Evolutionary conservation across 148 eudicot genomes (phyloP).

Genomic region (Heliamphora exappendiculata): DNA sequence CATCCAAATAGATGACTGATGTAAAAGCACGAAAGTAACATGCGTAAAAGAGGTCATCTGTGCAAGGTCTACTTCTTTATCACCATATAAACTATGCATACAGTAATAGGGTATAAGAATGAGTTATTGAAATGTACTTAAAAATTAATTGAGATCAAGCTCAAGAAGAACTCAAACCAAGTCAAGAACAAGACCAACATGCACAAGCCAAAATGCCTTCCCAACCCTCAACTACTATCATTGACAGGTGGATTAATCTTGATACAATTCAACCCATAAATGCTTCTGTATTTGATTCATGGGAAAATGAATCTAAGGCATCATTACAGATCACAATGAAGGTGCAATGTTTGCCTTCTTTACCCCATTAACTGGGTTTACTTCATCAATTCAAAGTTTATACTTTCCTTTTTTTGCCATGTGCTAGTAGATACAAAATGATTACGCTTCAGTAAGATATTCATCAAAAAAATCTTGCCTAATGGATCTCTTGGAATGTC

Average conservation of each 20-base stretch:
- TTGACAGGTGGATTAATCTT: neutral
- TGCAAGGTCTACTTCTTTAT: neutral
- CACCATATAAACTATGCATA: neutral
- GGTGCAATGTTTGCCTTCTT: neutral
- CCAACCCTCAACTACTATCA: neutral
- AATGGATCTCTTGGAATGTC: neutral
- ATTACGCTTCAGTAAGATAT: neutral
- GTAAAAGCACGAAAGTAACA: too few species aligned
- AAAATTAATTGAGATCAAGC: neutral
- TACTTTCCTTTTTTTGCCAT: neutral
- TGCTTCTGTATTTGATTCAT: neutral
- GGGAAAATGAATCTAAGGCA: neutral
- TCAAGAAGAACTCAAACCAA: neutral
- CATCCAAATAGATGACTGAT: too few species aligned
- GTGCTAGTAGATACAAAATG: neutral
- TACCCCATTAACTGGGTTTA: neutral
- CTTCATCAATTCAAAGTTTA: neutral
- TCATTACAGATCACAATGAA: neutral
- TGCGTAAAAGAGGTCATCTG: too few species aligned
- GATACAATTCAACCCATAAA: too few species aligned
- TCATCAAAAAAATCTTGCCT: neutral
- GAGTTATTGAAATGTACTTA: too few species aligned
- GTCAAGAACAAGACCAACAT: neutral
- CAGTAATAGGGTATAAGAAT: neutral
- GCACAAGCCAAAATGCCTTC: too few species aligned